These are phyloP conservation scores for Aspergillus egyptiacus DNA, from an alignment of 495 filamentous ascomycete genomes.

Conservation along the genomic window DNA sequence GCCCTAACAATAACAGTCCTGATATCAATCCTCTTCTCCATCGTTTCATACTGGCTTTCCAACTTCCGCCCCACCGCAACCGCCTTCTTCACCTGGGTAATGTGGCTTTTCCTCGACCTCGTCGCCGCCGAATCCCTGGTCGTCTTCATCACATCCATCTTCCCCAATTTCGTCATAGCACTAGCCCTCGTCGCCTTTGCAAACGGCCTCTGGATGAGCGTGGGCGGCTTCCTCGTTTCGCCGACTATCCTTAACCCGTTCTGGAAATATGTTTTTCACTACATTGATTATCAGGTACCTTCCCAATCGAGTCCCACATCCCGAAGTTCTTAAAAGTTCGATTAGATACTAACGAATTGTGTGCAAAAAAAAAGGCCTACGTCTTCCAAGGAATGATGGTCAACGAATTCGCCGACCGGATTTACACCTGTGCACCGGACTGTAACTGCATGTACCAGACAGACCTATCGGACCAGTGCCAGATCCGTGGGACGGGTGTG, in stretches of 20 bases:
- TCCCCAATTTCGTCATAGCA: conserved; percentile 72
- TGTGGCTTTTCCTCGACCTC: conserved; percentile 83
- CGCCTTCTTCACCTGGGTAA: conserved; percentile 72
- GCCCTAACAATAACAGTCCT: conserved; percentile 39
- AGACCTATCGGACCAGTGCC: conserved; percentile 54
- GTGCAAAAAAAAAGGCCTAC: conserved; percentile 48
- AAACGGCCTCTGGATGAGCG: conserved; percentile 83
- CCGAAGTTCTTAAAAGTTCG: not conserved
- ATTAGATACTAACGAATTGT: not conserved
- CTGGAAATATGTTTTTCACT: conserved; percentile 78
- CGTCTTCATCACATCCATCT: conserved; percentile 62
- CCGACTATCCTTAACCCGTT: conserved; percentile 68
- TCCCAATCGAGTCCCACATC: not conserved
- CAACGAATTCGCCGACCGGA: conserved; percentile 64
- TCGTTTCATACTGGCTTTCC: conserved; percentile 71
- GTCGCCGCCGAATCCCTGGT: conserved; percentile 76
- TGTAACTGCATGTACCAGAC: conserved; percentile 68
- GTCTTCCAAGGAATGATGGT: conserved; percentile 92
- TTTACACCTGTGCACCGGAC: conserved; percentile 50
- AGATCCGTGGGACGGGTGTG: conserved; percentile 62
- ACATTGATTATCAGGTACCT: conserved; percentile 68
- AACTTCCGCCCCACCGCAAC: conserved; percentile 61
- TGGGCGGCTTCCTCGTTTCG: conserved; percentile 72
- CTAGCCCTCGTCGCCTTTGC: conserved; percentile 73
- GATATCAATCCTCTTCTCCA: conserved; percentile 66